Percentiles rank a stretch among this genome's conserved stretches.
phyloP scores from a whole-genome alignment of 75 land plant genomes.

The Pinus albicaulis region DNA sequence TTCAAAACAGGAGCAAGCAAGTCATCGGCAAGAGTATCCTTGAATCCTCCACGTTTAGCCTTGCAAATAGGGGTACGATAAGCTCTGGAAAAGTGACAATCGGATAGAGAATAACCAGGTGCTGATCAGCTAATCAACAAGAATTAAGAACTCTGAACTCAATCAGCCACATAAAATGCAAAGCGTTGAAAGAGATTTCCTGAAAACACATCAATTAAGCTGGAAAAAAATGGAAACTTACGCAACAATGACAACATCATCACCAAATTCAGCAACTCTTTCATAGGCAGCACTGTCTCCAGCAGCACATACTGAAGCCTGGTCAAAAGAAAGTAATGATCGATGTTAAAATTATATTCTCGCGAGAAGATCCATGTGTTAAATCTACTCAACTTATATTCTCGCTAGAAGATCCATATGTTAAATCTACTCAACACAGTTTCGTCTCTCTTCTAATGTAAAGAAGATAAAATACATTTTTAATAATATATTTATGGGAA shows the following conservation, averaged over 20 bases:
- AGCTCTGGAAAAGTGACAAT: constrained; percentile 38
- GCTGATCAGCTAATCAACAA: not conserved
- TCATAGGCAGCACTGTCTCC: constrained; percentile 88
- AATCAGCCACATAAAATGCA: not conserved
- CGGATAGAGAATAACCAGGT: not conserved
- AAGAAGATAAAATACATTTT: no score
- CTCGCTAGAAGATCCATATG: not conserved
- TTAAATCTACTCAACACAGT: not conserved
- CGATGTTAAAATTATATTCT: no score
- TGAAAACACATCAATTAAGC: not conserved
- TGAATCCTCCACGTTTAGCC: constrained; percentile 92
- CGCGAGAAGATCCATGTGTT: not conserved
- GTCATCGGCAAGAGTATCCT: constrained; percentile 92
- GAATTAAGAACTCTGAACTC: not conserved
- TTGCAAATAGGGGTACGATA: constrained; percentile 86
- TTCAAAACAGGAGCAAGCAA: constrained; percentile 82
- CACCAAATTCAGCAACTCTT: constrained; percentile 60
- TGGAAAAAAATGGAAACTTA: constrained; percentile 34
- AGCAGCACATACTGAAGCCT: constrained; percentile 79
- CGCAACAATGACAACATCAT: constrained; percentile 97
- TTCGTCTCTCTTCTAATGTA: not conserved
- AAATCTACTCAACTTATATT: no score
- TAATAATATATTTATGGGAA: not conserved
- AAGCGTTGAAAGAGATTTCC: not conserved
- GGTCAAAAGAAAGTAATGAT: constrained; percentile 7